Evolutionary conservation across 1,284 basidiomycete species (phyloP).

Genomic region (Papiliotrema flavescens): DNA sequence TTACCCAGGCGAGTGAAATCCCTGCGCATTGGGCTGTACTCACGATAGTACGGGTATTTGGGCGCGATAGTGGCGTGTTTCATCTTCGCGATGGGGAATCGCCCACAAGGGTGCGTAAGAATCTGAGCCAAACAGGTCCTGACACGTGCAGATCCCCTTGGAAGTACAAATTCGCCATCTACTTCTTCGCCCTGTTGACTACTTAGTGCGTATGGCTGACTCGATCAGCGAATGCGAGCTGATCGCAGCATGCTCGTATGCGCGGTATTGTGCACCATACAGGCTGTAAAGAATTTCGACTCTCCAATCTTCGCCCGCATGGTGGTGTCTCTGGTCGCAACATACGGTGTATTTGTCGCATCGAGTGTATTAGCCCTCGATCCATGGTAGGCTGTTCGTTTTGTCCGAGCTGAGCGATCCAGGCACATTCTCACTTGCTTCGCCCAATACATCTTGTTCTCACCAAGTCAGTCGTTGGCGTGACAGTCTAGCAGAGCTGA

Average conservation of each 20-base stretch:
- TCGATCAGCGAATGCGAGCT: neutral
- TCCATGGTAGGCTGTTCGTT: conserved; percentile 57
- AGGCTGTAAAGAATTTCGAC: conserved; percentile 61
- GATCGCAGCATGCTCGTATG: conserved; percentile 52
- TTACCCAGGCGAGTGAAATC: conserved; percentile 60
- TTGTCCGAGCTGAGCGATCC: neutral
- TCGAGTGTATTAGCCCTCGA: conserved; percentile 85
- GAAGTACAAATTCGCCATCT: conserved; percentile 80
- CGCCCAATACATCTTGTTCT: conserved; percentile 77
- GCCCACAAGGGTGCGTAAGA: conserved; percentile 71
- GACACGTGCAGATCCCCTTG: conserved; percentile 59
- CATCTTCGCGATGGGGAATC: conserved; percentile 95
- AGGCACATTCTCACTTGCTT: conserved; percentile 81
- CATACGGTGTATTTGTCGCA: conserved; percentile 78
- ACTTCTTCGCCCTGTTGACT: conserved; percentile 74
- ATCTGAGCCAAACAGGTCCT: neutral
- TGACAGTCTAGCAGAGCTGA: conserved; percentile 17
- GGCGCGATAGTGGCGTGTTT: conserved; percentile 83
- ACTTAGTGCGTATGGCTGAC: conserved; percentile 55
- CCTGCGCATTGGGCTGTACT: conserved; percentile 10
- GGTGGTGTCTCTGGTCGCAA: conserved; percentile 77
- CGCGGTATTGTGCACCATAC: conserved; percentile 69
- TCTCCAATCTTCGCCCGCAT: conserved; percentile 66
- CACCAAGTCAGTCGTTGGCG: conserved; percentile 35
- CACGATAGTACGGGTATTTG: conserved; percentile 70